Percentiles rank a stretch among this genome's conserved stretches.
Evolutionary conservation across 352 stramenopile species (phyloP).

Genomic region (Phytophthora palmivora): DNA sequence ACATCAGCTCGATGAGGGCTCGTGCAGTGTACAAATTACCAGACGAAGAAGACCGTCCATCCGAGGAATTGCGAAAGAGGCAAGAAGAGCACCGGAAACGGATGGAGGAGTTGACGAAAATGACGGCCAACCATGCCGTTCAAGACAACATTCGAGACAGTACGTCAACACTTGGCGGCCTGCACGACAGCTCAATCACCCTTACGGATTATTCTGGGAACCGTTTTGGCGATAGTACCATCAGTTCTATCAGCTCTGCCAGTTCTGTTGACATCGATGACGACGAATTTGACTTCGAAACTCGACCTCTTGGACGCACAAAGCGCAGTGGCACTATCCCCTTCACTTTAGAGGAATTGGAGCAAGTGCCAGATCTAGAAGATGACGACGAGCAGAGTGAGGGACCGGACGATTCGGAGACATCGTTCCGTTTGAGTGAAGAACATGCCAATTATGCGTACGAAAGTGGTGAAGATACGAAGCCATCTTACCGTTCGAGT

Average conservation of each 20-base stretch:
- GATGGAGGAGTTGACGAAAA: conserved; percentile 73
- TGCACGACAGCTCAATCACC: conserved; percentile 49
- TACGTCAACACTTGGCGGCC: conserved; percentile 48
- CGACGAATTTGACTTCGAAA: conserved; percentile 53
- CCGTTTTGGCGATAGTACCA: conserved; percentile 28
- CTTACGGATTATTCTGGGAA: conserved; percentile 31
- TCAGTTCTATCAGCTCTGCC: conserved; percentile 25
- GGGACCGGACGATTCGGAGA: conserved; percentile 25
- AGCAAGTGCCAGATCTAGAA: conserved; percentile 28
- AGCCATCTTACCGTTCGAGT: conserved; percentile 19
- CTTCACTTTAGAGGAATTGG: conserved; percentile 45
- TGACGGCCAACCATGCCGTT: conserved; percentile 39
- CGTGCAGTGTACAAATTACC: conserved; percentile 30
- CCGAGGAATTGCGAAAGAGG: conserved; percentile 53
- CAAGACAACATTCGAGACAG: conserved; percentile 53
- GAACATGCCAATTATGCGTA: conserved; percentile 26
- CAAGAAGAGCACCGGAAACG: conserved; percentile 61
- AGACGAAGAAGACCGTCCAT: conserved; percentile 48
- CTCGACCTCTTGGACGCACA: conserved; percentile 37
- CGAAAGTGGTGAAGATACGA: neutral
- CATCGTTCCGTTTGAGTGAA: conserved; percentile 32
- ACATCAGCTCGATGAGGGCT: conserved; percentile 47
- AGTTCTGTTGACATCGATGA: conserved; percentile 40
- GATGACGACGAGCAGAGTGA: conserved; percentile 32
- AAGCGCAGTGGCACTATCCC: conserved; percentile 66